Evolutionary conservation across 495 filamentous ascomycete genomes (phyloP), one percentile per base, ranked within the genome.

Genomic region (Amniculicola lignicola): DNA sequence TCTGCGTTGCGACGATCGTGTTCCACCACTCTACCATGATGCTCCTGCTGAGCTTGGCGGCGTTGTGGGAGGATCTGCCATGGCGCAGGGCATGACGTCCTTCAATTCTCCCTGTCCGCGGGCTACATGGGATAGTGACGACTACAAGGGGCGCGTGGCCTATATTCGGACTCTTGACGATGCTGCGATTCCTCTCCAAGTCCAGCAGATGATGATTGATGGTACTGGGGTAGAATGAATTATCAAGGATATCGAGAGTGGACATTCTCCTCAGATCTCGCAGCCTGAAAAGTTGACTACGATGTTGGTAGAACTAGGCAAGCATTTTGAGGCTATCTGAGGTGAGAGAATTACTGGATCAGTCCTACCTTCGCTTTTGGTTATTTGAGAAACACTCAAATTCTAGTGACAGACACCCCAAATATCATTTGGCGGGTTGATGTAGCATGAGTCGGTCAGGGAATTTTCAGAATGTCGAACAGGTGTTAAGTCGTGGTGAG

Each of bases 1-100:
- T 16, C 53, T 57, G 33, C 53, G 53, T n/a, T 57, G 53, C 44
- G 53, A 57, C 37, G 53, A 57, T 23, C 53, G 53, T 21, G 42
- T 57, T 24, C 4, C 7, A 5, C 46, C 48, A 3, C 41, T 59
- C 12, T 52, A 24, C 47, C 46, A 52, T 2, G 55, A 59, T 15
- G 55, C 39, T 10, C 38, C 46, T 10, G 19, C 36, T n/a, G 46
- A 38, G 12, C 18, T 59, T 5, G 40, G 24, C 1, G 38, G 52
- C 14, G 48, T 39, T 1, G 46, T 45, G 16, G 48, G 18, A 0
- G 46, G 44, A 14, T 44, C 46, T 25, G 46, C 48, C 15, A 51
- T 51, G 55, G 39, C 55, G 28, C 55, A 59, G 21, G 55, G 37
- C 7, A 46, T 51, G 48, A 38, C 47, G 28, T 51, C 38, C n/a